These are phyloP conservation scores for Strobilomyces dryophilus DNA, from an alignment of 768 basidiomycete genomes.

Conservation along the genomic window DNA sequence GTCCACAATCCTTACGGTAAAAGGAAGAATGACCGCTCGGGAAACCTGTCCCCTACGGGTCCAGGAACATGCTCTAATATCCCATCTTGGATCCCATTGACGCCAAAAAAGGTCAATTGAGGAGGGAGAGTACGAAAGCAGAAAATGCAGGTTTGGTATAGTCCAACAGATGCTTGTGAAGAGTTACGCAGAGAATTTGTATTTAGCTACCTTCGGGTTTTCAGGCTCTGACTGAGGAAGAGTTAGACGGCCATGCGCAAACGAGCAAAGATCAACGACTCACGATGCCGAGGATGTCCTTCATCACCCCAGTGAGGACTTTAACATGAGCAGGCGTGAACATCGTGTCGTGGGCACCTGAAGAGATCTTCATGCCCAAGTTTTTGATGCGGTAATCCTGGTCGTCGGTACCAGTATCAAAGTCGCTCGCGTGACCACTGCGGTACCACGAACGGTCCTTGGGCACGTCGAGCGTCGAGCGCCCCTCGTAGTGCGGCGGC, in stretches of 20 bases:
- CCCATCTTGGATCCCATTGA: not conserved
- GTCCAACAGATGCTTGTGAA: too few relatives aligned
- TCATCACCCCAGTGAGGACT: slow-evolving; percentile 24
- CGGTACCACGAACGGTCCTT: slow-evolving; percentile 33
- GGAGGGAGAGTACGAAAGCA: not conserved
- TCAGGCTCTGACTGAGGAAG: not conserved
- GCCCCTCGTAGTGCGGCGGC: slow-evolving; percentile 22
- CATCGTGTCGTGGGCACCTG: slow-evolving; percentile 30
- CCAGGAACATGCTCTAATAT: too few relatives aligned
- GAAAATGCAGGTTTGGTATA: too few relatives aligned
- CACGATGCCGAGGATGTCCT: slow-evolving; percentile 15
- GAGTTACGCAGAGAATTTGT: slow-evolving; percentile 1
- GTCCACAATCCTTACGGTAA: too few relatives aligned
- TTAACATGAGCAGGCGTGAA: slow-evolving; percentile 31
- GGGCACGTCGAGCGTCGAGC: slow-evolving; percentile 25
- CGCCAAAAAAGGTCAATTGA: not conserved
- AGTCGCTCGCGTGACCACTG: slow-evolving; percentile 25
- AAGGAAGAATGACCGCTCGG: too few relatives aligned
- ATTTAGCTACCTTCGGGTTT: not conserved
- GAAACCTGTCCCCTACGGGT: too few relatives aligned
- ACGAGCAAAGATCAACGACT: not conserved
- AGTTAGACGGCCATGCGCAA: not conserved
- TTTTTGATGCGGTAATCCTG: slow-evolving; percentile 27
- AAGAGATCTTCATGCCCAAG: slow-evolving; percentile 25
- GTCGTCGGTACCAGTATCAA: slow-evolving; percentile 30